These are phyloP conservation scores for Luffa aegyptiaca DNA, from an alignment of 306 rosid species.

Conservation along the genomic window DNA sequence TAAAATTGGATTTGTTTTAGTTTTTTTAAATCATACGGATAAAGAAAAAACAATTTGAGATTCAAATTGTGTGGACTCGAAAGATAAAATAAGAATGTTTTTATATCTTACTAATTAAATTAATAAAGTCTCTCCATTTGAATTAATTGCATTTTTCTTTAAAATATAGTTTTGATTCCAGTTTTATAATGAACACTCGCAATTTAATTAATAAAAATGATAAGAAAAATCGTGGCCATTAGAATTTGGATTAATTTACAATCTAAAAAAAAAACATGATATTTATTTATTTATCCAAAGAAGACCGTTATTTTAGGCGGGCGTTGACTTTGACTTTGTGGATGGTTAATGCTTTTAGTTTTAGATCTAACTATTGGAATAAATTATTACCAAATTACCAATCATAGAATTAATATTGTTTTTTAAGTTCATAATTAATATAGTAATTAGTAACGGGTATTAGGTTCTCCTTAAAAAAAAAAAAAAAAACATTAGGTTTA, in stretches of 20 bases:
- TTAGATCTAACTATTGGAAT: background rate
- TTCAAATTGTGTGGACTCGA: no score
- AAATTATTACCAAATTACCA: background rate
- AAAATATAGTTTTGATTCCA: background rate
- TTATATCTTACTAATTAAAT: no score
- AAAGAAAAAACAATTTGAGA: no score
- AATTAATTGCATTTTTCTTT: background rate
- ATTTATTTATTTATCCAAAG: background rate
- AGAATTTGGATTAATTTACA: background rate
- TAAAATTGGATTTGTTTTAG: no score
- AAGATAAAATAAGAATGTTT: no score
- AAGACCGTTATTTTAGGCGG: background rate
- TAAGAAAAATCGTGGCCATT: background rate
- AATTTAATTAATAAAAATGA: background rate
- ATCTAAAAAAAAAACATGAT: background rate
- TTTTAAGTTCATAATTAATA: no score
- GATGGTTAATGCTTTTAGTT: background rate
- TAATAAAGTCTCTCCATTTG: no score
- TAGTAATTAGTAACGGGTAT: no score
- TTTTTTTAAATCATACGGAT: no score
- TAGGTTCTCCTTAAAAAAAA: no score
- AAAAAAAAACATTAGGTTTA: no score
- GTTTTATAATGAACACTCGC: background rate
- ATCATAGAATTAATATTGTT: background rate
- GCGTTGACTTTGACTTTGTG: background rate